Evolutionary conservation across 2,329 filamentous ascomycete genomes (phyloP).

Genomic region (Chlorencoelia australis): DNA sequence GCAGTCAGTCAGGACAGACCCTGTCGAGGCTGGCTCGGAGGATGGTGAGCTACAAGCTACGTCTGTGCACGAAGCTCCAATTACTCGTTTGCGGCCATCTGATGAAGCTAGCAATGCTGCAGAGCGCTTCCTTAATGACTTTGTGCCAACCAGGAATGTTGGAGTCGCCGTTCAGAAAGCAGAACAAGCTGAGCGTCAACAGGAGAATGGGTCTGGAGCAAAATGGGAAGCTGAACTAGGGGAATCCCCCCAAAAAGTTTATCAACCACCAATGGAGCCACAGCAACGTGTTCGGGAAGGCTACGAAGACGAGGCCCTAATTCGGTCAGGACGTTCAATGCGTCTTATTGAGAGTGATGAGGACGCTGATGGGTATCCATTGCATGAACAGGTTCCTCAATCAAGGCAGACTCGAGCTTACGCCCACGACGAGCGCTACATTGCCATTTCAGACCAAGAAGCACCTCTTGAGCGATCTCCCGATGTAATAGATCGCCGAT

Average conservation of each 20-base stretch:
- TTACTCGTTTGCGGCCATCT: constrained; percentile 5
- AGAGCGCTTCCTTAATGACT: constrained; percentile 30
- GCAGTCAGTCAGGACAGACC: constrained; percentile 13
- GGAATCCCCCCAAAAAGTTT: constrained; percentile 8
- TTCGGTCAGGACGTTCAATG: constrained; percentile 7
- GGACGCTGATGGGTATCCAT: constrained; percentile 10
- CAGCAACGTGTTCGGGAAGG: constrained; percentile 11
- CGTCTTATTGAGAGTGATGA: constrained; percentile 8
- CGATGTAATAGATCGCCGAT: constrained; percentile 26
- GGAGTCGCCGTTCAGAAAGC: background rate
- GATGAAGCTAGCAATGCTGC: constrained; percentile 28
- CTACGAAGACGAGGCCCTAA: constrained; percentile 11
- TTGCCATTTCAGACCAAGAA: constrained; percentile 10
- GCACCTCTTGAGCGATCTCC: constrained; percentile 21
- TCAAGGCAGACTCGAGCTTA: constrained; percentile 15
- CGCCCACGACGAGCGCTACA: constrained; percentile 21
- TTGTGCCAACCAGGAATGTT: constrained; percentile 18
- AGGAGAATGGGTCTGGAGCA: constrained; percentile 7
- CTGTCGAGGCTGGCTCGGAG: constrained; percentile 27
- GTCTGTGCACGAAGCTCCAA: constrained; percentile 7
- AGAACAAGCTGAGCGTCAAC: constrained; percentile 8
- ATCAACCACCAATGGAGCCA: constrained; percentile 10
- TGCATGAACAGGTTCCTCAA: constrained; percentile 14
- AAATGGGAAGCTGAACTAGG: constrained; percentile 14
- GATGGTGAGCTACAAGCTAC: constrained; percentile 28